phyloP scores from a whole-genome alignment of 2,329 filamentous ascomycete species.

The Orbilia blumenaviensis region DNA sequence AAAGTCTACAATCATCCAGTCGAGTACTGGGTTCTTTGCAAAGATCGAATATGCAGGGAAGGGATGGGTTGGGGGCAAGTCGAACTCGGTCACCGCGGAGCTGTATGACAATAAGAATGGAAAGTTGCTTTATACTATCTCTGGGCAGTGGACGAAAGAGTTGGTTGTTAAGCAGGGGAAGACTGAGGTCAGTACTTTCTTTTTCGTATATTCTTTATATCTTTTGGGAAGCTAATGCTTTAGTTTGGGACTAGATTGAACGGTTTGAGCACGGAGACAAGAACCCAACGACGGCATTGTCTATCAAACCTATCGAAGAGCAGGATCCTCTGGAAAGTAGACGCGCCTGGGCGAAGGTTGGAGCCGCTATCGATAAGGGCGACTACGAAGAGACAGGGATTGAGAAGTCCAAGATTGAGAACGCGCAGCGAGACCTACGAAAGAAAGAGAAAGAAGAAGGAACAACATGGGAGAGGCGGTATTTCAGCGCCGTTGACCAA shows the following conservation, averaged over 20 bases:
- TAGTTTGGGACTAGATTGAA: conserved; percentile 64
- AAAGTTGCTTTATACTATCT: conserved; percentile 79
- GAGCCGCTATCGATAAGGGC: conserved; percentile 78
- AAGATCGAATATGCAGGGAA: conserved; percentile 94
- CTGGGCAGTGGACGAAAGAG: conserved; percentile 87
- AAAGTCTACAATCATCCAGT: conserved; percentile 82
- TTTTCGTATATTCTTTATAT: not conserved
- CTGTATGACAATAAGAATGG: conserved; percentile 75
- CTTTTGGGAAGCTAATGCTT: not conserved
- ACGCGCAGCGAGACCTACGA: conserved; percentile 80
- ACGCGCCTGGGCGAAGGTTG: conserved; percentile 86
- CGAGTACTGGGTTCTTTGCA: conserved; percentile 83
- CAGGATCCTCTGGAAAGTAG: conserved; percentile 90
- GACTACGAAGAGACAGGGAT: conserved; percentile 81
- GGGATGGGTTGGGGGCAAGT: conserved; percentile 94
- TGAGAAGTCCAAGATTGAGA: conserved; percentile 91
- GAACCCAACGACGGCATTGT: conserved; percentile 72
- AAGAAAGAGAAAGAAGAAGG: conserved; percentile 78
- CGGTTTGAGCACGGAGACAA: conserved; percentile 69
- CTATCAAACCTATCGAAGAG: conserved; percentile 75
- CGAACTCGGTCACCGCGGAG: conserved; percentile 83
- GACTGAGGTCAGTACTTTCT: conserved; percentile 20
- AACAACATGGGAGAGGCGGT: conserved; percentile 80
- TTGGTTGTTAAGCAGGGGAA: conserved; percentile 76
- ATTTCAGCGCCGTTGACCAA: conserved; percentile 72